phyloP scores from a whole-genome alignment of 495 filamentous ascomycete species.

The Aspergillus biplanus region DNA sequence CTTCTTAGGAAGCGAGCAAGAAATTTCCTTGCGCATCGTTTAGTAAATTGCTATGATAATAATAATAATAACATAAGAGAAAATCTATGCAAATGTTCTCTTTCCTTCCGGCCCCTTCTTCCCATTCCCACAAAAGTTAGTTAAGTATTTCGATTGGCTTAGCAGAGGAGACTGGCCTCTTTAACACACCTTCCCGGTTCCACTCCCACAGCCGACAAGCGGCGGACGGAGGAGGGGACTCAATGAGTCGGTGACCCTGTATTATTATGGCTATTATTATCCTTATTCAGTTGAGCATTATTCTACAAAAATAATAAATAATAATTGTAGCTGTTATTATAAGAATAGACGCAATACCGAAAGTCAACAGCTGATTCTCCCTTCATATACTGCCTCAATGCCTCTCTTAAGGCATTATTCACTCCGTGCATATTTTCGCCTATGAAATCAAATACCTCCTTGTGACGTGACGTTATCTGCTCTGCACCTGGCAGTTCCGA shows the following conservation, averaged over 20 bases:
- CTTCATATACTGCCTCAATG: neutral
- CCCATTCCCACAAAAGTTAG: constrained; percentile 3
- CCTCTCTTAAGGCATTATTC: neutral
- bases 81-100: constrained; percentile 9
- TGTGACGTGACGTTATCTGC: constrained; percentile 13
- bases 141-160: constrained; percentile 3
- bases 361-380: neutral
- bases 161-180: constrained; percentile 1
- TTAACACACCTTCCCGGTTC: constrained; percentile 1
- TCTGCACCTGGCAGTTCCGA: neutral
- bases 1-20: too few species aligned
- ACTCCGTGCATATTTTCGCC: neutral
- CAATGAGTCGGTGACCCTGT: neutral
- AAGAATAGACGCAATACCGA: neutral
- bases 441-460: constrained; percentile 1
- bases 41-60: neutral
- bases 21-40: too few species aligned
- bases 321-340: neutral
- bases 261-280: neutral
- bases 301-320: neutral
- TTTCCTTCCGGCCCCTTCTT: constrained; percentile 20
- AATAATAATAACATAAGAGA: neutral
- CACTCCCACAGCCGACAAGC: neutral
- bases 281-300: neutral
- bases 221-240: neutral